Conservation (phyloP, 2,329 filamentous ascomycete species). For the Penicillium sp. region DNA sequence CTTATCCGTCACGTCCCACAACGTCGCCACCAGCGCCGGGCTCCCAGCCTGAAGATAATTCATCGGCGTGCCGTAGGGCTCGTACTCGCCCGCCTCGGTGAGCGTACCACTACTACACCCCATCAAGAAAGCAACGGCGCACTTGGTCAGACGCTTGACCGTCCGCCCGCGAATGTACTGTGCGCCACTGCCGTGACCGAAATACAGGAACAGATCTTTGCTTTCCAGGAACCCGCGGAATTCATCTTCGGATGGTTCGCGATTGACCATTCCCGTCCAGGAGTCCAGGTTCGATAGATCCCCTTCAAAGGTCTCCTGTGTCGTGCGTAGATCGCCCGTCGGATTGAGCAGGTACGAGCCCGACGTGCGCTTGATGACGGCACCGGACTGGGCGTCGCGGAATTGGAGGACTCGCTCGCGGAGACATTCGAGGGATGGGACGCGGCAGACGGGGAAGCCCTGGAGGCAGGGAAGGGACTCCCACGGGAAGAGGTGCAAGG, state of each 20-base stretch:
- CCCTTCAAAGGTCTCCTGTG: conserved; percentile 72
- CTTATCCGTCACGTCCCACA: conserved; percentile 98
- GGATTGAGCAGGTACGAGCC: conserved; percentile 84
- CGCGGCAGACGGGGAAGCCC: conserved; percentile 75
- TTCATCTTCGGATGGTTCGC: conserved; percentile 72
- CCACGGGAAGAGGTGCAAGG: conserved; percentile 91
- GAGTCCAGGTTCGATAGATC: conserved; percentile 56
- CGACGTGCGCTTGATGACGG: conserved; percentile 31
- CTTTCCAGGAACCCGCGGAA: conserved; percentile 68
- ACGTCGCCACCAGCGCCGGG: conserved; percentile 83
- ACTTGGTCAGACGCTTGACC: conserved; percentile 74
- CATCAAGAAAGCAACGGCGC: conserved; percentile 86
- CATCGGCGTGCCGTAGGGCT: conserved; percentile 85
- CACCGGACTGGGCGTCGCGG: conserved; percentile 25
- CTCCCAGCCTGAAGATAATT: conserved; percentile 88
- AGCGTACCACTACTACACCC: conserved; percentile 87
- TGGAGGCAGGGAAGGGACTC: conserved; percentile 89
- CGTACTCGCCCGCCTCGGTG: conserved; percentile 79
- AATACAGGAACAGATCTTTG: conserved; percentile 81
- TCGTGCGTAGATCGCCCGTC: conserved; percentile 76
- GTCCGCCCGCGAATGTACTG: conserved; percentile 90
- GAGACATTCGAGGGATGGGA: conserved; percentile 83
- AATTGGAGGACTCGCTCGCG: conserved; percentile 69
- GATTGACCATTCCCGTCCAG: conserved; percentile 71
- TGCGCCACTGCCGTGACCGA: conserved; percentile 91